Conservation (phyloP, 805 yeast species). For the Starmerella bombi region DNA sequence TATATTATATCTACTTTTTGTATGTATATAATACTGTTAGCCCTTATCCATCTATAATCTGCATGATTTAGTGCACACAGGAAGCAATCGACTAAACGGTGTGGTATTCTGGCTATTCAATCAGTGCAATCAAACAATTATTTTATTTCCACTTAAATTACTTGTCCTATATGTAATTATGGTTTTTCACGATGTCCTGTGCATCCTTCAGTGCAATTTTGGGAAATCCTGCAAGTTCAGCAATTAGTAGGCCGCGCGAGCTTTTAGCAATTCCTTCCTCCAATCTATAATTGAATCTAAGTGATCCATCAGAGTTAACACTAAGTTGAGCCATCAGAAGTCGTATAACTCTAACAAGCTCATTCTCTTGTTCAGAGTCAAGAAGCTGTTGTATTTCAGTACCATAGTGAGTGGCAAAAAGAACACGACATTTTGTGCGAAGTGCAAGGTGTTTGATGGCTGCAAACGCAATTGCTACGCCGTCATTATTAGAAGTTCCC, state of each 20-base stretch:
- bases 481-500: slow-evolving; percentile 78
- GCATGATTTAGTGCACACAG: too few species aligned
- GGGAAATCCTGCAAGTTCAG: slow-evolving; percentile 71
- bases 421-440: slow-evolving; percentile 48
- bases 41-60: too few species aligned
- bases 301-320: slow-evolving; percentile 14
- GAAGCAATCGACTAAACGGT: too few species aligned
- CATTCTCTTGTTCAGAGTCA: slow-evolving; percentile 14
- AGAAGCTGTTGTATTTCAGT: slow-evolving; percentile 37
- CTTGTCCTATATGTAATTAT: not conserved
- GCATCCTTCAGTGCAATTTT: slow-evolving; percentile 43
- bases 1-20: too few species aligned
- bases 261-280: slow-evolving; percentile 54
- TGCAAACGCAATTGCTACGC: slow-evolving; percentile 73
- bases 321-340: slow-evolving; percentile 14
- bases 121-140: too few species aligned
- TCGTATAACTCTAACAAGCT: slow-evolving; percentile 6
- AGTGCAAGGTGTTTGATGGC: slow-evolving; percentile 44
- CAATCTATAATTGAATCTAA: slow-evolving; percentile 40
- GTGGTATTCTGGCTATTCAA: too few species aligned
- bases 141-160: too few species aligned
- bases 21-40: too few species aligned
- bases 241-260: slow-evolving; percentile 68
- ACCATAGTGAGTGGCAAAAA: slow-evolving; percentile 88
- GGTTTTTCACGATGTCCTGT: slow-evolving; percentile 9